phyloP scores from a whole-genome alignment of 2,329 filamentous ascomycete species.

The Pseudogymnoascus sp. region DNA sequence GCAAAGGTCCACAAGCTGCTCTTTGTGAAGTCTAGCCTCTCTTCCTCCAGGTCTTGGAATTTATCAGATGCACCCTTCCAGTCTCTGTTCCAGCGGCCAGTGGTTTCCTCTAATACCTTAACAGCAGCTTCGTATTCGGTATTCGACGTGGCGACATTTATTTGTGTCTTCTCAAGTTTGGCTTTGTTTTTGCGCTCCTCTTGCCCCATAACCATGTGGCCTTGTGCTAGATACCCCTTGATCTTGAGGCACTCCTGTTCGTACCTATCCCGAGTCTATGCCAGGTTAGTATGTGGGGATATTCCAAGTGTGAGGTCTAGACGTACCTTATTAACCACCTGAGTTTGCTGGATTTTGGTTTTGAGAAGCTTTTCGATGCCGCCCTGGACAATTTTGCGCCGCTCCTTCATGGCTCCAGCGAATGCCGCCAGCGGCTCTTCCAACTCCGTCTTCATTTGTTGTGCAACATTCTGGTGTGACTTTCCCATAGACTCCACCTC shows the following conservation, averaged over 20 bases:
- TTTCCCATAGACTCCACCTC: slow-evolving; percentile 94
- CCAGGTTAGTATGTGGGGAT: slow-evolving; percentile 13
- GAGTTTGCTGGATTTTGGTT: slow-evolving; percentile 84
- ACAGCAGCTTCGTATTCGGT: slow-evolving; percentile 89
- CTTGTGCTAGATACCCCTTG: slow-evolving; percentile 95
- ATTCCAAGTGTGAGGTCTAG: slow-evolving; percentile 8
- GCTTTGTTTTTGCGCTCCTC: slow-evolving; percentile 98
- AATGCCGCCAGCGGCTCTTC: slow-evolving; percentile 92
- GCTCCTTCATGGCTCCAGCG: slow-evolving; percentile 89
- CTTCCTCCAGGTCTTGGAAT: slow-evolving; percentile 97
- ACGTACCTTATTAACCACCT: slow-evolving; percentile 78
- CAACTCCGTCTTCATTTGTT: slow-evolving; percentile 91
- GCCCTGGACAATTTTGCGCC: slow-evolving; percentile 89
- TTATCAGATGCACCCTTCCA: slow-evolving; percentile 98
- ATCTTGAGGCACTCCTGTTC: slow-evolving; percentile 98
- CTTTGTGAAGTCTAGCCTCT: slow-evolving; percentile 93
- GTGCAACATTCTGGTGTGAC: slow-evolving; percentile 79
- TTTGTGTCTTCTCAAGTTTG: slow-evolving; percentile 96
- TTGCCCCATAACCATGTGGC: slow-evolving; percentile 99
- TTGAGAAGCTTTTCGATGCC: slow-evolving; percentile 93
- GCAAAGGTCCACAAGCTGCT: slow-evolving; percentile 97
- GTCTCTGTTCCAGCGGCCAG: slow-evolving; percentile 90
- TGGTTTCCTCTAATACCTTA: slow-evolving; percentile 90
- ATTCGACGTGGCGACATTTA: slow-evolving; percentile 84
- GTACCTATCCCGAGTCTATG: slow-evolving; percentile 77